Percentiles rank a stretch among this genome's conserved stretches.
Conservation (phyloP, 208 protist species). For the Kentomonas sorsogonicus region DNA sequence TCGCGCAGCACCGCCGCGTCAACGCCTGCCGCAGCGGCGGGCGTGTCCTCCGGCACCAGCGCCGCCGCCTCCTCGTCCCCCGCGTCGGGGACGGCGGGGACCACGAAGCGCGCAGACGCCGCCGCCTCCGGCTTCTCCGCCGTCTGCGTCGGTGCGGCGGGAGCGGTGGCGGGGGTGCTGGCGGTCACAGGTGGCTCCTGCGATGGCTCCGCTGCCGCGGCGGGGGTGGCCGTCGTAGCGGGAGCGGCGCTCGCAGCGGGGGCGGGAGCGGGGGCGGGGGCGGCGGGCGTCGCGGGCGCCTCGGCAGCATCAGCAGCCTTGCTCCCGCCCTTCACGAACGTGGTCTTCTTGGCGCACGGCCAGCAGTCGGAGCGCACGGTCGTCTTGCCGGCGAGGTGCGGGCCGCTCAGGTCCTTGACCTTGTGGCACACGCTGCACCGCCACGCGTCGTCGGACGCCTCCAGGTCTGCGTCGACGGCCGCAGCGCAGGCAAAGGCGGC, state of each 20-base stretch:
- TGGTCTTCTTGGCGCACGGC: conserved; percentile 45
- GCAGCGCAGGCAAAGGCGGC: no score
- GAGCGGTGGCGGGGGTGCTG: neutral
- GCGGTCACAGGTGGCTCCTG: neutral
- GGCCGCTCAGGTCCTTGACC: conserved; percentile 36
- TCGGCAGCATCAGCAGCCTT: neutral
- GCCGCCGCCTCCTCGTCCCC: neutral
- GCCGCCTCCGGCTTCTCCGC: neutral
- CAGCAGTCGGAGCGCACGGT: conserved; percentile 51
- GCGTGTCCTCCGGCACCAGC: neutral
- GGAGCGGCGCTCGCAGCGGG: neutral
- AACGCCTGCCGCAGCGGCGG: neutral
- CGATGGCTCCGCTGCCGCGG: neutral
- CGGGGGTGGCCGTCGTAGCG: neutral
- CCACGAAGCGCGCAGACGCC: neutral
- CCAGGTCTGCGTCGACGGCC: no score
- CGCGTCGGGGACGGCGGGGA: neutral
- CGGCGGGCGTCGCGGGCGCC: neutral
- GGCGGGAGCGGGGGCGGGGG: neutral
- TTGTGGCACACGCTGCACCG: conserved; percentile 35
- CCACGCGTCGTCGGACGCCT: no score
- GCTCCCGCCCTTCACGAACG: conserved; percentile 16
- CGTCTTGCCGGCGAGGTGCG: conserved; percentile 41
- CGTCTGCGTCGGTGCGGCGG: neutral
- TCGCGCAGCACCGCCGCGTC: neutral